Percentiles rank a stretch among this genome's conserved stretches.
Evolutionary conservation across 352 stramenopile species (phyloP).

Genomic region (Globisporangium megalacanthum): DNA sequence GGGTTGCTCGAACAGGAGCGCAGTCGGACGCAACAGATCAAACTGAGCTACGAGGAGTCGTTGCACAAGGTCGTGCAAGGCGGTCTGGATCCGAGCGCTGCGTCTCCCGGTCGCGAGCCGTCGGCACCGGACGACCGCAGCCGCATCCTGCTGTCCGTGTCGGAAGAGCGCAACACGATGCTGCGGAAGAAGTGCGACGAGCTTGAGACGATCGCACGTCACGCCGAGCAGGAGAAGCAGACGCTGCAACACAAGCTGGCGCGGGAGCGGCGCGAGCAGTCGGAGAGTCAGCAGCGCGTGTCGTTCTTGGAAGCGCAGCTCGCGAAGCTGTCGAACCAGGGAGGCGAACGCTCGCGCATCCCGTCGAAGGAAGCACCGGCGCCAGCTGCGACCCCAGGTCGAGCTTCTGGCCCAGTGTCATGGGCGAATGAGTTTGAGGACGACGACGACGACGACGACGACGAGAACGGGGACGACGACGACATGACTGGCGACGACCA

Average conservation of each 20-base stretch:
- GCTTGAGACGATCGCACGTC: constrained; percentile 36
- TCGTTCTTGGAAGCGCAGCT: constrained; percentile 63
- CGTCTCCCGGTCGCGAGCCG: constrained; percentile 2
- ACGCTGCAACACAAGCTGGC: constrained; percentile 38
- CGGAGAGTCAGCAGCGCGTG: constrained; percentile 46
- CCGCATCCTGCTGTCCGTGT: constrained; percentile 66
- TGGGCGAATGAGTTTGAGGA: constrained; percentile 71
- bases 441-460: constrained; percentile 50
- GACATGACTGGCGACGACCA: constrained; percentile 46
- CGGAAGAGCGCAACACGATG: constrained; percentile 67
- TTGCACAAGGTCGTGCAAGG: constrained; percentile 66
- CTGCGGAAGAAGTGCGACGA: constrained; percentile 76
- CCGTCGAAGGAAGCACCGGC: background rate
- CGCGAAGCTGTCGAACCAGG: constrained; percentile 22
- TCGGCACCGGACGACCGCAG: constrained; percentile 42
- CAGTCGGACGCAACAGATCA: constrained; percentile 70
- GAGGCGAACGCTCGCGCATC: constrained; percentile 3
- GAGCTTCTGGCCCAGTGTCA: constrained; percentile 30
- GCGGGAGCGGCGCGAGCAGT: constrained; percentile 5
- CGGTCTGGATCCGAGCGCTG: constrained; percentile 16
- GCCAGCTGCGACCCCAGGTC: constrained; percentile 5
- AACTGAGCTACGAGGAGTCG: constrained; percentile 80
- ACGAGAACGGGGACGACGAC: constrained; percentile 23
- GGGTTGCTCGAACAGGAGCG: constrained; percentile 64
- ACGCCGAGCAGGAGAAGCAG: constrained; percentile 46